A percentile compares a stretch with the other conserved stretches of the same genome.
Conservation (phyloP, 257 asterid species). For the Scutellaria galericulata region DNA sequence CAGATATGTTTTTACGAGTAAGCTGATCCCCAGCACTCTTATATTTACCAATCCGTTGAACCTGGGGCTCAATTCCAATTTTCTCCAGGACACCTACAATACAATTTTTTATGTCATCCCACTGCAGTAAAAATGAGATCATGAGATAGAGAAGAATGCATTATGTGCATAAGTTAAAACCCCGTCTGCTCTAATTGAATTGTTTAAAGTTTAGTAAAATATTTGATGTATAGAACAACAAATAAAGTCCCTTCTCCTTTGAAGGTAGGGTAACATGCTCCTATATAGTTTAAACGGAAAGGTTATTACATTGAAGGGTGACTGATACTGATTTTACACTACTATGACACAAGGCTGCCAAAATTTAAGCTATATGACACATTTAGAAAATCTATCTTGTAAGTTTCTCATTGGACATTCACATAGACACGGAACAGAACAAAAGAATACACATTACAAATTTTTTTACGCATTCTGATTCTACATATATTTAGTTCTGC, state of each 20-base stretch:
- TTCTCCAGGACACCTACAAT: slow-evolving; percentile 85
- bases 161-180: slow-evolving; percentile 20
- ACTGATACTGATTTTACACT: neutral
- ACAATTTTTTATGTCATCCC: slow-evolving; percentile 35
- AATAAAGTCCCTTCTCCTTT: slow-evolving; percentile 23
- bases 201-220: slow-evolving; percentile 2
- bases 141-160: slow-evolving; percentile 26
- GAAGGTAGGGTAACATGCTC: slow-evolving; percentile 13
- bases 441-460: neutral
- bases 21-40: slow-evolving; percentile 97
- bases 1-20: slow-evolving; percentile 76
- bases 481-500: neutral
- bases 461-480: neutral
- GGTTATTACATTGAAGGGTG: neutral
- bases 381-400: neutral
- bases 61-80: slow-evolving; percentile 91
- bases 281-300: slow-evolving; percentile 9
- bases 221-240: neutral
- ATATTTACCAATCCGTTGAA: slow-evolving; percentile 89
- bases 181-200: neutral
- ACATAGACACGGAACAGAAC: neutral
- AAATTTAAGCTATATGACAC: slow-evolving; percentile 22
- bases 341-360: slow-evolving; percentile 12
- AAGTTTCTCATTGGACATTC: neutral
- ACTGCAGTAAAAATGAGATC: slow-evolving; percentile 35